phyloP scores from a whole-genome alignment of 768 basidiomycete genomes.

The Hericium rajendrae region DNA sequence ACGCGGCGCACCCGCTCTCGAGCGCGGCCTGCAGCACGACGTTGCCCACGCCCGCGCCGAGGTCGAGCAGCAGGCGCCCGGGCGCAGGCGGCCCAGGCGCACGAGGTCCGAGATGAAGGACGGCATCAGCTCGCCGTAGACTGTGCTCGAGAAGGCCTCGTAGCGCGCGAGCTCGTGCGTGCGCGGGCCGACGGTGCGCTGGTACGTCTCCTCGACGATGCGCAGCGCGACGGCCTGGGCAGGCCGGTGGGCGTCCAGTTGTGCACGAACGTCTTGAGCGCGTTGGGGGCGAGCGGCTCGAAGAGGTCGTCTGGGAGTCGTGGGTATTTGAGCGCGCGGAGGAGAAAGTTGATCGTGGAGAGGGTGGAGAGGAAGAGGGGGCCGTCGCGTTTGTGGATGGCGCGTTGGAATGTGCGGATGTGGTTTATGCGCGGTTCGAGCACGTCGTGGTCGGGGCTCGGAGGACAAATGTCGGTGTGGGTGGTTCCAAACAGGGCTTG shows the following conservation, averaged over 20 bases:
- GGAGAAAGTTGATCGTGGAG: constrained; percentile 46
- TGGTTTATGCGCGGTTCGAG: constrained; percentile 14
- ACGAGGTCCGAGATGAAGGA: constrained; percentile 52
- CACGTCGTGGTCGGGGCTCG: constrained; percentile 10
- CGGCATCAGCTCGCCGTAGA: constrained; percentile 87
- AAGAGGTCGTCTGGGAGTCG: constrained; percentile 42
- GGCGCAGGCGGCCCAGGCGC: constrained; percentile 36
- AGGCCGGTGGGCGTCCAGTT: constrained; percentile 46
- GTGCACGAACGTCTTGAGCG: constrained; percentile 36
- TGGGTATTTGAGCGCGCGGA: constrained; percentile 61
- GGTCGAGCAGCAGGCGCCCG: constrained; percentile 42
- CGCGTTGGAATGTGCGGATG: constrained; percentile 58
- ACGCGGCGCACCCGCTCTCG: constrained; percentile 40
- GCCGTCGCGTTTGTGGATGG: constrained; percentile 60
- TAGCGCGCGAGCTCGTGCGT: constrained; percentile 75
- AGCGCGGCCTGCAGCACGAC: constrained; percentile 46
- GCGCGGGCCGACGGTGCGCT: constrained; percentile 86
- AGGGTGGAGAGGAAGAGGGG: constrained; percentile 62
- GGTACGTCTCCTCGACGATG: constrained; percentile 86
- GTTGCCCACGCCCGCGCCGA: constrained; percentile 54
- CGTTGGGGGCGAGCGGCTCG: constrained; percentile 33
- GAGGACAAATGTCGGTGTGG: constrained; percentile 30
- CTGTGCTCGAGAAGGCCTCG: constrained; percentile 73
- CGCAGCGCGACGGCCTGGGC: constrained; percentile 62
- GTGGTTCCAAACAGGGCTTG: constrained; percentile 59